Evolutionary conservation across 1,284 basidiomycete species (phyloP).

Genomic region (Trichosporon faecale): DNA sequence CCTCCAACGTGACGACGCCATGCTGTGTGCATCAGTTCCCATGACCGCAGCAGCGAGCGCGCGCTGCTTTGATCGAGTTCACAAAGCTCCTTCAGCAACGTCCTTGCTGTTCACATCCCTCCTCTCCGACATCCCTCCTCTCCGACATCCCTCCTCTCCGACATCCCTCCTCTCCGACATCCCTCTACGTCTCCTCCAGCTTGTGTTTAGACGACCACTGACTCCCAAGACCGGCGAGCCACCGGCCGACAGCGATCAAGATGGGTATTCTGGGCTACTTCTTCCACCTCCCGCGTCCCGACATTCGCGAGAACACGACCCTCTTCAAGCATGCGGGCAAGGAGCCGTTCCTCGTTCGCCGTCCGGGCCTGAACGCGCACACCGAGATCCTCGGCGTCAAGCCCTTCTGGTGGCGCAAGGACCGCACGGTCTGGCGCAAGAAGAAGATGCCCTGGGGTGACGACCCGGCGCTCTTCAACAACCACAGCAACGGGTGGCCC

Average conservation of each 20-base stretch:
- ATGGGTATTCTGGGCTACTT: not conserved
- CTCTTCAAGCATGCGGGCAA: not conserved
- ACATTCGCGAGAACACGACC: not conserved
- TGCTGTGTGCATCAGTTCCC: not conserved
- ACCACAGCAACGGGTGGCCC: not conserved
- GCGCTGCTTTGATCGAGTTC: not conserved
- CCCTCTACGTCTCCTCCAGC: too few species aligned
- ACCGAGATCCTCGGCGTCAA: not conserved
- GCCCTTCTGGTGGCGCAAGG: not conserved
- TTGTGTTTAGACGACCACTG: too few species aligned
- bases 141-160: not conserved
- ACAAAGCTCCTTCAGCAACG: not conserved
- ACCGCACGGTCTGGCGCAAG: not conserved
- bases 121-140: too few species aligned
- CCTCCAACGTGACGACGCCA: not conserved
- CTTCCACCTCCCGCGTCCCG: not conserved
- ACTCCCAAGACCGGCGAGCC: too few species aligned
- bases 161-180: not conserved
- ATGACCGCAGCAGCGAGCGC: not conserved
- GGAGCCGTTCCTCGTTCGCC: not conserved
- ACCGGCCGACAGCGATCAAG: not conserved
- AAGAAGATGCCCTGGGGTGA: not conserved
- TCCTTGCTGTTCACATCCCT: not conserved
- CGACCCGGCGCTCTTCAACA: not conserved
- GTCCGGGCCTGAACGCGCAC: not conserved